phyloP scores from a whole-genome alignment of 192 early-diverging fungal species.

The Coemansia sp. region DNA sequence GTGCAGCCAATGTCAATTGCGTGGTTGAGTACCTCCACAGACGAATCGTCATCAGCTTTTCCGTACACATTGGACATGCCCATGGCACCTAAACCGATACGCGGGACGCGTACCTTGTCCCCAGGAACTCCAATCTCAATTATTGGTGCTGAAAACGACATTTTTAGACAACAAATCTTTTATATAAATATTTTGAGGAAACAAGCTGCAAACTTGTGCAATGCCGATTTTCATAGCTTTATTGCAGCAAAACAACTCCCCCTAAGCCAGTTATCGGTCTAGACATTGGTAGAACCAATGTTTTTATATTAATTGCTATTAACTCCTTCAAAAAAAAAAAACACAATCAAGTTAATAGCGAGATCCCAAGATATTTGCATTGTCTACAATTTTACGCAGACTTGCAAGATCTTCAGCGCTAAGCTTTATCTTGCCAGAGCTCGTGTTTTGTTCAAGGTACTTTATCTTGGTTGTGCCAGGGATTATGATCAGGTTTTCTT shows the following conservation, averaged over 20 bases:
- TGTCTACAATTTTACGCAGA: not conserved
- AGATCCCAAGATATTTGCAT: not conserved
- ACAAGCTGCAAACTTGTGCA: too few relatives aligned
- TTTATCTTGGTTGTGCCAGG: conserved; percentile 56
- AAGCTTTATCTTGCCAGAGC: conserved; percentile 28
- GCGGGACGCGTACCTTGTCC: conserved; percentile 23
- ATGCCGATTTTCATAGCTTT: too few relatives aligned
- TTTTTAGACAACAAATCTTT: not conserved
- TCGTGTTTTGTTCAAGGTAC: conserved; percentile 39
- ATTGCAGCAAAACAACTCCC: too few relatives aligned
- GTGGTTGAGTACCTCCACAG: conserved; percentile 46
- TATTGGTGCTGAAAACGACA: not conserved
- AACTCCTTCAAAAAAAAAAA: too few relatives aligned
- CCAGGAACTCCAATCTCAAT: conserved; percentile 31
- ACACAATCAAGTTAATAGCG: too few relatives aligned
- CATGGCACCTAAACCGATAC: conserved; percentile 31
- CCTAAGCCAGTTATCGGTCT: too few relatives aligned
- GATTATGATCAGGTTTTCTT: conserved; percentile 50
- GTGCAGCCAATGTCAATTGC: conserved; percentile 58
- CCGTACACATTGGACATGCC: conserved; percentile 51
- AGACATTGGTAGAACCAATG: too few relatives aligned
- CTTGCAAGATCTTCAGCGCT: not conserved
- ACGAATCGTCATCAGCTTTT: conserved; percentile 27
- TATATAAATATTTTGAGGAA: conserved; percentile 19
- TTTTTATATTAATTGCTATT: too few relatives aligned